Conservation (phyloP, 2,329 filamentous ascomycete species). For the Fusarium poae region DNA sequence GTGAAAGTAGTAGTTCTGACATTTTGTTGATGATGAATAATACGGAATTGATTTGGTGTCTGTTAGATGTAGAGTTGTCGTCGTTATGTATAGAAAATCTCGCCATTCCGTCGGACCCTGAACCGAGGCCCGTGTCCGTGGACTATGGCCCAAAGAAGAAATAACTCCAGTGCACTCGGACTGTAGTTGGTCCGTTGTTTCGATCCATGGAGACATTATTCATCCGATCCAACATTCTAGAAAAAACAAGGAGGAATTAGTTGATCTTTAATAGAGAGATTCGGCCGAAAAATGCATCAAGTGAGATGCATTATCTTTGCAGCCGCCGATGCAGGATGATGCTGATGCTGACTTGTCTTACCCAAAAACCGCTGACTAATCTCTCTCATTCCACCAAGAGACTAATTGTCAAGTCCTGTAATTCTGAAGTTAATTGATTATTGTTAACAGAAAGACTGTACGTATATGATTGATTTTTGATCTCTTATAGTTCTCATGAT, state of each 20-base stretch:
- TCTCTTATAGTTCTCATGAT: too few species aligned
- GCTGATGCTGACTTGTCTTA: too few species aligned
- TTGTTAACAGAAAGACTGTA: too few species aligned
- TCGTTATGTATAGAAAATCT: constrained; percentile 14
- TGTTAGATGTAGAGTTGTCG: background rate
- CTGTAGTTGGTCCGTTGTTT: constrained; percentile 23
- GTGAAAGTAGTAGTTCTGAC: constrained; percentile 28
- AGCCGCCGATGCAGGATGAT: background rate
- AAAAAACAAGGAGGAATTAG: background rate
- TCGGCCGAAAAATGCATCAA: background rate
- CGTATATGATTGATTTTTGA: too few species aligned
- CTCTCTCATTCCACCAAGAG: too few species aligned
- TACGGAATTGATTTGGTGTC: too few species aligned
- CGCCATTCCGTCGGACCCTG: background rate
- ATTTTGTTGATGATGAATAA: constrained; percentile 3
- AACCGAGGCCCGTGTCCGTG: constrained; percentile 25
- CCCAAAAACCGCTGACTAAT: too few species aligned
- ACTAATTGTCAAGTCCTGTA: too few species aligned
- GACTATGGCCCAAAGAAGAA: constrained; percentile 27
- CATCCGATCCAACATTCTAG: constrained; percentile 1
- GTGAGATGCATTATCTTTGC: background rate
- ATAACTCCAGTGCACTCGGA: constrained; percentile 20
- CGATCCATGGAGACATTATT: constrained; percentile 14
- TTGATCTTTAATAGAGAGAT: background rate
- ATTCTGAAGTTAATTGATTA: too few species aligned